Conservation (phyloP, 2,329 filamentous ascomycete genomes). For the Aspergillus sergii region DNA sequence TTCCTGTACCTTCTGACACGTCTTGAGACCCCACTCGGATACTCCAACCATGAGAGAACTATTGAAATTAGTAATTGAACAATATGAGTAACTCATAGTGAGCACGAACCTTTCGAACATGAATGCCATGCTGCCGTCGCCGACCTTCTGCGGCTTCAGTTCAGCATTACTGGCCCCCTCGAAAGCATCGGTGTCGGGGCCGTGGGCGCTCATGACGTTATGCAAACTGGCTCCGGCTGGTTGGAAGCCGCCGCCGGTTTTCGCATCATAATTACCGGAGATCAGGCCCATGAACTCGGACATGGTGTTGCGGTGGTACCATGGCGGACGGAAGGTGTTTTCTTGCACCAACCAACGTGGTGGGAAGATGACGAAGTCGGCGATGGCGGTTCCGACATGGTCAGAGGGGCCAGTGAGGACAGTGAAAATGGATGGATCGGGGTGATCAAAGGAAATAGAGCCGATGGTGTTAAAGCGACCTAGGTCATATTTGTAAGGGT, state of each 20-base stretch:
- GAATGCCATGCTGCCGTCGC: conserved; percentile 64
- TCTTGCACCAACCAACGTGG: conserved; percentile 66
- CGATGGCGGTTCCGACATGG: conserved; percentile 63
- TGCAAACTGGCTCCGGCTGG: conserved; percentile 66
- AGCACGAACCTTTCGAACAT: conserved; percentile 61
- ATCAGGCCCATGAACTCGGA: conserved; percentile 69
- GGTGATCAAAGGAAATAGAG: conserved; percentile 73
- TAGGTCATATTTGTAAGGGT: conserved; percentile 80
- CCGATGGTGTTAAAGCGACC: conserved; percentile 76
- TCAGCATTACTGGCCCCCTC: conserved; percentile 57
- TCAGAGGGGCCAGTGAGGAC: conserved; percentile 62
- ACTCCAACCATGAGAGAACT: conserved; percentile 70
- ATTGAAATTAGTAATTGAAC: conserved; percentile 5
- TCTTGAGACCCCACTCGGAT: conserved; percentile 71
- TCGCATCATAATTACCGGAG: conserved; percentile 62
- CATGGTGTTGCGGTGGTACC: conserved; percentile 68
- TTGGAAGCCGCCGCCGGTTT: conserved; percentile 60
- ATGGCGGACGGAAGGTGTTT: conserved; percentile 62
- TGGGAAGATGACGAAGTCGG: conserved; percentile 67
- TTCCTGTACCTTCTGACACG: conserved; percentile 70
- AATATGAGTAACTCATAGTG: not conserved
- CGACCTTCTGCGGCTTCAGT: conserved; percentile 59
- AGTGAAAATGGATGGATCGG: conserved; percentile 76
- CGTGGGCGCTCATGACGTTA: conserved; percentile 72
- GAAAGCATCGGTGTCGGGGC: conserved; percentile 59